phyloP scores from a whole-genome alignment of 805 yeast species.

The Lipomyces kockii region DNA sequence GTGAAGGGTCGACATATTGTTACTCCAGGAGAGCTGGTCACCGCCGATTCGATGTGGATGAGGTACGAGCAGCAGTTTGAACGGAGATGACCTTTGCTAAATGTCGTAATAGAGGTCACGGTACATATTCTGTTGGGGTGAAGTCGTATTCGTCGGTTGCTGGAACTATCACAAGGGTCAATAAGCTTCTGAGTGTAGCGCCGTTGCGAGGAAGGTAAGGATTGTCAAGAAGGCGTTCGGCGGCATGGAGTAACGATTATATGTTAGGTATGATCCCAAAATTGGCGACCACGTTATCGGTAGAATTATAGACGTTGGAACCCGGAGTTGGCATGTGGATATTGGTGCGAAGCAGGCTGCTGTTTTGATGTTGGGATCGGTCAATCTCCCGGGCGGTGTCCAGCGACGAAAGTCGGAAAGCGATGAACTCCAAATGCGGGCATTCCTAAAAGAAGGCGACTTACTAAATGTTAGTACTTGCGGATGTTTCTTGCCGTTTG shows the following conservation, averaged over 20 bases:
- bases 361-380: conserved; percentile 88
- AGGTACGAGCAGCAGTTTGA: conserved; percentile 37
- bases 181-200: conserved; percentile 79
- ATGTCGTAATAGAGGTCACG: conserved; percentile 70
- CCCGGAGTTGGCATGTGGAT: conserved; percentile 94
- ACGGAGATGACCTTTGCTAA: neutral
- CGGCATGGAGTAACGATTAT: neutral
- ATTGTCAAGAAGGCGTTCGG: no score
- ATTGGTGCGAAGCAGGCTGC: conserved; percentile 96
- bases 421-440: conserved; percentile 96
- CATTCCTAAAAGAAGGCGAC: conserved; percentile 93
- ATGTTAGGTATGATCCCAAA: conserved; percentile 63
- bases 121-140: conserved; percentile 80
- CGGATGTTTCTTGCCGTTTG: neutral
- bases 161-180: conserved; percentile 84
- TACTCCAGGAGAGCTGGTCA: conserved; percentile 95
- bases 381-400: conserved; percentile 96
- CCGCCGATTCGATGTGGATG: conserved; percentile 97
- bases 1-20: conserved; percentile 54
- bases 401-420: conserved; percentile 90
- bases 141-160: conserved; percentile 81
- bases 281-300: conserved; percentile 97
- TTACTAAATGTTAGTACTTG: conserved; percentile 64
- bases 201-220: conserved; percentile 82
- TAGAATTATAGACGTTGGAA: conserved; percentile 90